Base-by-base conservation (phyloP, 2,329 filamentous ascomycete species). In the Sphaerulina musiva region DNA sequence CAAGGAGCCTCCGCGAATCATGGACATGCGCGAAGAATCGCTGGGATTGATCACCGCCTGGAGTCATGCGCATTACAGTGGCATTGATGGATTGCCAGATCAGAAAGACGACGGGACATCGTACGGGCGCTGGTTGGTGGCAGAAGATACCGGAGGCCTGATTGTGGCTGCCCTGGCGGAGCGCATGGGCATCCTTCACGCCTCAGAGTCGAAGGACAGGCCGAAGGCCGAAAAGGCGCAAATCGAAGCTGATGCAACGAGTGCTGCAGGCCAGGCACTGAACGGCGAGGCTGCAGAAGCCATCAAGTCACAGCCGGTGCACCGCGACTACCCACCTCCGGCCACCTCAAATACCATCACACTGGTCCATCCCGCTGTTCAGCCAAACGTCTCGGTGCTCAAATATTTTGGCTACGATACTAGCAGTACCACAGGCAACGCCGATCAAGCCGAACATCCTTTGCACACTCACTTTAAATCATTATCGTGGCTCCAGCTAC, bases 351-450 rank as follows among this genome's bases (percentile, higher is more conserved):
- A 89, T 72, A 92, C 85, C 56, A 82, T 89, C 59, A 95, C 90
- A 1, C 70, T 95, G 48, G 72, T 95, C 34, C 90, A 95, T 70
- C 74, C 85, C 48, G 89, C 91, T 70, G 81, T 85, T 31, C 90
- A 95, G 70, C 87, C 90, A 1, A 97, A 96, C 69, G 81, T 97
- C 55, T 85, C 85, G 14, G 80, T 93, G 46, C 80, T 98, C 17
- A 88, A 88, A 68, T 95, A 95, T 76, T 97, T 95, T 73, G 83
- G 83, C 69, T 97, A 85, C 73, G 89, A 95, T 71, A 82, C 82
- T 58, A 82, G 84, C 42, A 79, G 78, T 60, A 80, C 77, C 64
- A 44, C 70, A 77, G 51, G 80, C 11, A 76, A 82, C 23, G 26
- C 54, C 6, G 39, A 53, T 20, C 59, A 58, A 44, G 50, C 43